Percentiles rank a stretch among this genome's conserved stretches.
Evolutionary conservation across 768 basidiomycete species (phyloP).

Genomic region (Lactarius vividus): DNA sequence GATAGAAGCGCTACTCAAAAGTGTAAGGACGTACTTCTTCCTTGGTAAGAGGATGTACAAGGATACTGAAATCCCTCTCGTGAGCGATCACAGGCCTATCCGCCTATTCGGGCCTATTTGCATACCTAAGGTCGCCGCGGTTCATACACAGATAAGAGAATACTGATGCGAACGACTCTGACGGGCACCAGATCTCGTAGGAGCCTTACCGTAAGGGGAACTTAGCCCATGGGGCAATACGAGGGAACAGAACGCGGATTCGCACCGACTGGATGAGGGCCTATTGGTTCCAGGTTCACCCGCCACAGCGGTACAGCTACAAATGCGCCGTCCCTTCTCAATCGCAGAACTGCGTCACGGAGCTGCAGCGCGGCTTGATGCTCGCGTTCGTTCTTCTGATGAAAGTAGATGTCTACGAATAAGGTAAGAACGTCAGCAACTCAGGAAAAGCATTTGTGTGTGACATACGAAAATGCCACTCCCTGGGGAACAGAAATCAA

Average conservation of each 20-base stretch:
- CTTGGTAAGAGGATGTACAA: constrained; percentile 71
- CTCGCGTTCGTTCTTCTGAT: constrained; percentile 59
- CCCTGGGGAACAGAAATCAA: constrained; percentile 40
- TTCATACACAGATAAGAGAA: constrained; percentile 73
- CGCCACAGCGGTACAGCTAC: constrained; percentile 74
- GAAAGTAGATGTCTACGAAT: constrained; percentile 73
- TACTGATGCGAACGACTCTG: constrained; percentile 70
- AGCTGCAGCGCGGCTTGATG: constrained; percentile 64
- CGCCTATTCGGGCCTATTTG: not conserved
- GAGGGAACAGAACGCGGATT: not conserved
- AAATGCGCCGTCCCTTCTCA: constrained; percentile 74
- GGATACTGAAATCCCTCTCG: constrained; percentile 44
- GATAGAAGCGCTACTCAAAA: not conserved
- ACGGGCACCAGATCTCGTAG: constrained; percentile 79
- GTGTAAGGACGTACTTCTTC: constrained; percentile 51
- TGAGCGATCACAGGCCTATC: not conserved
- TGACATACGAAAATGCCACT: constrained; percentile 75
- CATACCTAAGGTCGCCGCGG: constrained; percentile 64
- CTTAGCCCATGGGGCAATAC: not conserved
- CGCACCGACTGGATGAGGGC: constrained; percentile 75
- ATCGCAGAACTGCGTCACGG: constrained; percentile 65
- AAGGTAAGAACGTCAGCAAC: not conserved
- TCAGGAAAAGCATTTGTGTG: not conserved
- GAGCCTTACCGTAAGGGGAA: constrained; percentile 48
- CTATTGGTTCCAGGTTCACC: constrained; percentile 65